Conservation (phyloP, 2,329 filamentous ascomycete genomes). For the Cytospora mali region DNA sequence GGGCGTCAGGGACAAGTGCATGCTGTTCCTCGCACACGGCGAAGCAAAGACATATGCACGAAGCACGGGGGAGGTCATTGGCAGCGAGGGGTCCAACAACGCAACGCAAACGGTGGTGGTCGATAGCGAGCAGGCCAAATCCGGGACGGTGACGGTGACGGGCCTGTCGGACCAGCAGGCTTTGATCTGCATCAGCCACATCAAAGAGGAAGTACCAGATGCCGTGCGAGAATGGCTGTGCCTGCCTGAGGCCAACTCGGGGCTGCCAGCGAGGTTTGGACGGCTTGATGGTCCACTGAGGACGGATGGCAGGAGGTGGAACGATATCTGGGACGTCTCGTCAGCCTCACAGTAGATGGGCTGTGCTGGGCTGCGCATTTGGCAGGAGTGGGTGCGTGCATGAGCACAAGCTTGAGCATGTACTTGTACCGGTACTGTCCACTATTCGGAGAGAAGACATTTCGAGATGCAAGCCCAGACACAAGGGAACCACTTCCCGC, state of each 20-base stretch:
- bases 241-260: slow-evolving; percentile 73
- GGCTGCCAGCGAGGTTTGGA: slow-evolving; percentile 64
- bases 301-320: slow-evolving; percentile 61
- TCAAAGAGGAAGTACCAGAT: slow-evolving; percentile 86
- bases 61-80: slow-evolving; percentile 5
- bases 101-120: slow-evolving; percentile 42
- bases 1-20: slow-evolving; percentile 80
- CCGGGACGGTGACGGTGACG: slow-evolving; percentile 52
- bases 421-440: no score
- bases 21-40: slow-evolving; percentile 74
- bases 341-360: slow-evolving; percentile 14
- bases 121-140: slow-evolving; percentile 49
- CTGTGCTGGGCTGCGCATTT: neutral
- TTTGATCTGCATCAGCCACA: slow-evolving; percentile 88
- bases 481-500: neutral
- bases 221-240: slow-evolving; percentile 84
- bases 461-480: neutral
- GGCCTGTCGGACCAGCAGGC: slow-evolving; percentile 75
- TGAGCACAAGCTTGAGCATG: neutral
- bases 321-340: slow-evolving; percentile 62
- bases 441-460: neutral
- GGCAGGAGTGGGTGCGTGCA: neutral
- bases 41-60: slow-evolving; percentile 51
- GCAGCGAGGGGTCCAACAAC: slow-evolving; percentile 9
- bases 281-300: slow-evolving; percentile 63